phyloP scores from a whole-genome alignment of 164 flowering plant genomes.

The Warburgia ugandensis region DNA sequence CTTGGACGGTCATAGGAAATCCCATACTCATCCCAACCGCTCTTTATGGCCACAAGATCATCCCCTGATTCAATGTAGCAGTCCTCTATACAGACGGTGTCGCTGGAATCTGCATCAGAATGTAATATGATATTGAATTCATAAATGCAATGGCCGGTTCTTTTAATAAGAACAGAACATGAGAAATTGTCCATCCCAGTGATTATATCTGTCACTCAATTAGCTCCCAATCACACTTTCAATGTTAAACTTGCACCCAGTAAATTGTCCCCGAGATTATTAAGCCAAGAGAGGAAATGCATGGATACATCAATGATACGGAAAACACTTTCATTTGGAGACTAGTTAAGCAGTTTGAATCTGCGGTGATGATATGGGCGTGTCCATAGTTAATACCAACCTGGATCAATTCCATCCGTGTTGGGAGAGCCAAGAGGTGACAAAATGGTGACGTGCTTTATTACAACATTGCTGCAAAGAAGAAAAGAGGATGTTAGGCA shows the following conservation, averaged over 20 bases:
- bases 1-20: conserved; percentile 69
- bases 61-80: conserved; percentile 82
- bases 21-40: conserved; percentile 99
- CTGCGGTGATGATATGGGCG: too few species aligned
- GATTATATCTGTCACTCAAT: too few species aligned
- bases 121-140: too few species aligned
- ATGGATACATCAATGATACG: too few species aligned
- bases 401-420: conserved; percentile 98
- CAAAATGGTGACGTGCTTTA: conserved; percentile 73
- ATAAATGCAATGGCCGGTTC: too few species aligned
- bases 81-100: conserved; percentile 89
- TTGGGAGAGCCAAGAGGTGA: conserved; percentile 91
- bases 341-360: too few species aligned
- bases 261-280: neutral
- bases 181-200: too few species aligned
- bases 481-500: neutral
- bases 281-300: too few species aligned
- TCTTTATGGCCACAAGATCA: conserved; percentile 85
- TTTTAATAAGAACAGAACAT: too few species aligned
- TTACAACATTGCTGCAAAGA: conserved; percentile 73
- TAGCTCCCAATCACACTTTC: too few species aligned
- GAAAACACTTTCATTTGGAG: too few species aligned
- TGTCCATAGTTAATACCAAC: conserved; percentile 26
- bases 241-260: too few species aligned
- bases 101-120: conserved; percentile 96